Percentiles rank a stretch among this genome's conserved stretches.
These are phyloP conservation scores for Cylindrodendrum hubeiense DNA, from an alignment of 2,329 filamentous ascomycete species.

Conservation along the genomic window DNA sequence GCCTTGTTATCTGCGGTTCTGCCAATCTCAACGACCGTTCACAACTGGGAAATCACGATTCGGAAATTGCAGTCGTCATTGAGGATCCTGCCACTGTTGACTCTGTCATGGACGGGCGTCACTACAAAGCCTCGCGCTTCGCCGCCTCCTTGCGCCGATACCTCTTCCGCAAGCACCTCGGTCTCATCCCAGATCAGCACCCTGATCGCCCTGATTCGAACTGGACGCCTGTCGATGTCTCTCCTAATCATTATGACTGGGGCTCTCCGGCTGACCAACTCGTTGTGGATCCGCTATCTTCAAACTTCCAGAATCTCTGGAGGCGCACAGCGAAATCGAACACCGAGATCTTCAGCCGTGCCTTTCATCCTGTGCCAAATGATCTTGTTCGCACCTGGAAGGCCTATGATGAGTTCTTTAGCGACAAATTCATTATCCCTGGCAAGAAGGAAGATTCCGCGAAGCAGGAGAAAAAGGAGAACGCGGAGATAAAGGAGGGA, in stretches of 20 bases:
- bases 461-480: conserved; percentile 59
- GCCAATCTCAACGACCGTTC: conserved; percentile 73
- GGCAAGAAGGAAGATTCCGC: conserved; percentile 58
- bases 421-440: conserved; percentile 72
- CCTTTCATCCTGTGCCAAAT: conserved; percentile 84
- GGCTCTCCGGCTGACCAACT: conserved; percentile 74
- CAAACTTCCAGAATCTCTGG: conserved; percentile 80
- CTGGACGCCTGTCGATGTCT: conserved; percentile 78
- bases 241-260: conserved; percentile 80
- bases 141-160: conserved; percentile 85
- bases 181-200: conserved; percentile 80
- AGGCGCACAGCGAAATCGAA: conserved; percentile 78
- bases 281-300: conserved; percentile 80
- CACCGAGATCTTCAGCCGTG: conserved; percentile 82
- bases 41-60: conserved; percentile 87
- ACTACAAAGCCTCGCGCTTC: conserved; percentile 79
- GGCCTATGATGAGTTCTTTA: conserved; percentile 80
- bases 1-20: conserved; percentile 83
- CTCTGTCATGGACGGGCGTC: conserved; percentile 78
- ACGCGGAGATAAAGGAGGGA: conserved; percentile 54
- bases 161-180: conserved; percentile 92
- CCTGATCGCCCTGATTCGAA: conserved; percentile 78
- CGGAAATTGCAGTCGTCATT: conserved; percentile 90
- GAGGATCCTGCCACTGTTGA: conserved; percentile 80
- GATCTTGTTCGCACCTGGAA: conserved; percentile 78